Conservation (phyloP, 805 yeast species). For the Ogataea dorogensis region DNA sequence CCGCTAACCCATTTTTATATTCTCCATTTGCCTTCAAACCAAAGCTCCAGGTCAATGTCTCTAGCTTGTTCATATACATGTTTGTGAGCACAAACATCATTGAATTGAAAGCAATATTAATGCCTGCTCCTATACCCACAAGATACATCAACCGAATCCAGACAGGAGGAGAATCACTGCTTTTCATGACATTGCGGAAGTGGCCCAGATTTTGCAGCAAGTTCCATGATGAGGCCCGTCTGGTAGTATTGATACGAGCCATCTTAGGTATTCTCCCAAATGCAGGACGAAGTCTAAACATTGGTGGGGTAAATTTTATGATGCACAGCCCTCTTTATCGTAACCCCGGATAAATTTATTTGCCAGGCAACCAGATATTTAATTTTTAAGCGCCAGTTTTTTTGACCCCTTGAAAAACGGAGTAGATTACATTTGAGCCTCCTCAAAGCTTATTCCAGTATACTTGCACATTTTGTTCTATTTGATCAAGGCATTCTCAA, state of each 20-base stretch:
- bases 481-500: constrained; percentile 26
- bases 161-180: constrained; percentile 41
- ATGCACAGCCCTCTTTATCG: constrained; percentile 7
- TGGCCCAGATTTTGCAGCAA: constrained; percentile 30
- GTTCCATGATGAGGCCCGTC: constrained; percentile 34
- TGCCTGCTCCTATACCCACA: constrained; percentile 40
- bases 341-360: no score
- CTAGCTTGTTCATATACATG: constrained; percentile 29
- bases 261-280: neutral
- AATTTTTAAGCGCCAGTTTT: no score
- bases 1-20: constrained; percentile 38
- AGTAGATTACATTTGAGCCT: no score
- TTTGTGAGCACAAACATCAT: constrained; percentile 35
- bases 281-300: neutral
- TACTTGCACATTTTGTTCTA: no score
- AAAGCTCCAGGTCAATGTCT: constrained; percentile 29
- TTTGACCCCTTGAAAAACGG: no score
- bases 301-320: constrained; percentile 1
- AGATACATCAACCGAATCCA: constrained; percentile 44
- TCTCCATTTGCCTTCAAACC: constrained; percentile 31
- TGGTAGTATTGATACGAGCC: neutral
- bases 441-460: no score
- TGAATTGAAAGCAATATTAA: constrained; percentile 36
- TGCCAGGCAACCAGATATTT: no score
- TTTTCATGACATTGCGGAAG: constrained; percentile 27